These are phyloP conservation scores for Papiliotrema laurentii DNA, from an alignment of 1,284 basidiomycete species.

Conservation along the genomic window DNA sequence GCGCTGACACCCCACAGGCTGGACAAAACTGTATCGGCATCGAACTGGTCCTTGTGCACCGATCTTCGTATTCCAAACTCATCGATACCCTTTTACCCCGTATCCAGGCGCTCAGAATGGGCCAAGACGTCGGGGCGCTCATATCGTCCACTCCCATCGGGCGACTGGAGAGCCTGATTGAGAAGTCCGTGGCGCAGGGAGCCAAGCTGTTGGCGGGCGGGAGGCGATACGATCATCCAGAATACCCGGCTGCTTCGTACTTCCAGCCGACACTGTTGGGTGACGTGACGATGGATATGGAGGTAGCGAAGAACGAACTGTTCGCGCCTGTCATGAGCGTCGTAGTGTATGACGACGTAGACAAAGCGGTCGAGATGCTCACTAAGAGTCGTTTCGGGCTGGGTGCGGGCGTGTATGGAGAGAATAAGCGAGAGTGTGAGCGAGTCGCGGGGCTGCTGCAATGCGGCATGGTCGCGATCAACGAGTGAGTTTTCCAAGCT, in stretches of 20 bases:
- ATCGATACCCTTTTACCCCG: slow-evolving; percentile 62
- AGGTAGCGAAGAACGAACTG: slow-evolving; percentile 76
- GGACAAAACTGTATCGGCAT: slow-evolving; percentile 98
- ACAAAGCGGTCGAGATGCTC: slow-evolving; percentile 78
- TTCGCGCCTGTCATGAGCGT: slow-evolving; percentile 85
- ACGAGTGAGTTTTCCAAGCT: slow-evolving; percentile 65
- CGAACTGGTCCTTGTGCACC: slow-evolving; percentile 84
- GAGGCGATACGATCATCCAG: slow-evolving; percentile 59
- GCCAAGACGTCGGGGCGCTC: slow-evolving; percentile 49
- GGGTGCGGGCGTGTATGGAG: slow-evolving; percentile 94
- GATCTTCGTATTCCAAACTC: slow-evolving; percentile 67
- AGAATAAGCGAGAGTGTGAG: slow-evolving; percentile 66
- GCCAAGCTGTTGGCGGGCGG: slow-evolving; percentile 68
- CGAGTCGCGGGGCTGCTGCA: slow-evolving; percentile 72
- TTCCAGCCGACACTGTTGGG: slow-evolving; percentile 84
- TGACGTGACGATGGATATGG: slow-evolving; percentile 68
- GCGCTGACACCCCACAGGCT: slow-evolving; percentile 15
- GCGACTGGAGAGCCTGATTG: slow-evolving; percentile 65
- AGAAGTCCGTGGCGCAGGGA: slow-evolving; percentile 66
- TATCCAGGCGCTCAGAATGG: slow-evolving; percentile 63
- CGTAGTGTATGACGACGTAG: slow-evolving; percentile 71
- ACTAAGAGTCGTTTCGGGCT: slow-evolving; percentile 84
- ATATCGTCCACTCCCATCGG: slow-evolving; percentile 57
- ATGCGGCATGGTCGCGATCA: slow-evolving; percentile 95
- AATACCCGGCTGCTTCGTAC: slow-evolving; percentile 66